A percentile compares a stretch with the other conserved stretches of the same genome.
Evolutionary conservation across 345 rosid genomes (phyloP).

Genomic region (Dovyalis caffra): DNA sequence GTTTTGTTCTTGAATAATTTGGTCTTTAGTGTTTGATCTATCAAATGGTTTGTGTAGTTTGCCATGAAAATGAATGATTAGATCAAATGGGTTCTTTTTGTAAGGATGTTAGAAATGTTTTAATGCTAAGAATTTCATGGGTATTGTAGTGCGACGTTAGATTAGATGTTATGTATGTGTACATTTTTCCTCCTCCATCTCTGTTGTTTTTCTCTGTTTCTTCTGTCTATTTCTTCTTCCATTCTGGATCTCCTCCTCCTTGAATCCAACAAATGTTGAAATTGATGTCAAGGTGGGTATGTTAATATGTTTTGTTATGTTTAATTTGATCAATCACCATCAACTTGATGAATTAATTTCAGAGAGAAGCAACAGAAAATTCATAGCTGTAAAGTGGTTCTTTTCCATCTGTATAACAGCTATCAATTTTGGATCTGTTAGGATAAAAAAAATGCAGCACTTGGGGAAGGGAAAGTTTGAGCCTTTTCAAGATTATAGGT

Average conservation of each 20-base stretch:
- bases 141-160: not conserved
- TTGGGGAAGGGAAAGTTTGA: not conserved
- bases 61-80: not conserved
- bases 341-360: not conserved
- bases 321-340: not conserved
- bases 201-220: not conserved
- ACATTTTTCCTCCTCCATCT: not conserved
- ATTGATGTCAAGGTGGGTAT: not conserved
- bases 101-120: not conserved
- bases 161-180: not conserved
- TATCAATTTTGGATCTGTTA: not conserved
- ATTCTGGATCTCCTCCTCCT: too few species aligned
- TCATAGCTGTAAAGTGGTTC: not conserved
- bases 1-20: not conserved
- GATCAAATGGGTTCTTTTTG: not conserved
- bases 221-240: not conserved
- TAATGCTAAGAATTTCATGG: not conserved
- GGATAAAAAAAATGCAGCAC: not conserved
- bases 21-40: not conserved
- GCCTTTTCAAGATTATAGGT: not conserved
- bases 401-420: too few species aligned
- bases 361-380: not conserved
- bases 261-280: not conserved
- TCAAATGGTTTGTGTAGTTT: not conserved
- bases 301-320: not conserved